Conservation (phyloP, 768 basidiomycete species). For the Panaeolus cyanescens region DNA sequence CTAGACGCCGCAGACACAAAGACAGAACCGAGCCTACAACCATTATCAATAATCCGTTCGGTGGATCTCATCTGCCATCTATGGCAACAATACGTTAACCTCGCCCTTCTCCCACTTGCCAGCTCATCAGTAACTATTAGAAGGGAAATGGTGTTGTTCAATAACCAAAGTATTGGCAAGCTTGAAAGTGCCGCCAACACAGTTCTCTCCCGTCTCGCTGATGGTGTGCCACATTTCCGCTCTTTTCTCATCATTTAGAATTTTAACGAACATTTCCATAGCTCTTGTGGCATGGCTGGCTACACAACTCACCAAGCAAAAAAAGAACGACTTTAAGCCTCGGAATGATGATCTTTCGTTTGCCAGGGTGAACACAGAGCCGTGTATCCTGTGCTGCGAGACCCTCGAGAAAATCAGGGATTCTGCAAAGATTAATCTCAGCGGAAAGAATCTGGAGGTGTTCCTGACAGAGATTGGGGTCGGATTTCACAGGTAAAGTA, state of each 20-base stretch:
- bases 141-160: slow-evolving; percentile 91
- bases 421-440: slow-evolving; percentile 71
- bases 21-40: slow-evolving; percentile 76
- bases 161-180: slow-evolving; percentile 82
- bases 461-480: slow-evolving; percentile 95
- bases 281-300: slow-evolving; percentile 77
- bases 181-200: slow-evolving; percentile 83
- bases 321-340: slow-evolving; percentile 96
- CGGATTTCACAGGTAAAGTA: slow-evolving; percentile 81
- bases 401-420: slow-evolving; percentile 81
- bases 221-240: slow-evolving; percentile 52
- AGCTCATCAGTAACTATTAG: slow-evolving; percentile 83
- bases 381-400: slow-evolving; percentile 86
- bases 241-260: neutral
- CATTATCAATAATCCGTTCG: slow-evolving; percentile 62
- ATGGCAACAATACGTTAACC: slow-evolving; percentile 95
- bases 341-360: slow-evolving; percentile 95
- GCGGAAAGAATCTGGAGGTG: slow-evolving; percentile 90
- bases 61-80: slow-evolving; percentile 91
- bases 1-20: slow-evolving; percentile 77
- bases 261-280: slow-evolving; percentile 25
- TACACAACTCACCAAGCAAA: slow-evolving; percentile 83
- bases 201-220: slow-evolving; percentile 78
- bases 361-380: slow-evolving; percentile 92
- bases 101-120: slow-evolving; percentile 86